phyloP scores from a whole-genome alignment of 139 green algal genomes.

The Volvox reticuliferus region DNA sequence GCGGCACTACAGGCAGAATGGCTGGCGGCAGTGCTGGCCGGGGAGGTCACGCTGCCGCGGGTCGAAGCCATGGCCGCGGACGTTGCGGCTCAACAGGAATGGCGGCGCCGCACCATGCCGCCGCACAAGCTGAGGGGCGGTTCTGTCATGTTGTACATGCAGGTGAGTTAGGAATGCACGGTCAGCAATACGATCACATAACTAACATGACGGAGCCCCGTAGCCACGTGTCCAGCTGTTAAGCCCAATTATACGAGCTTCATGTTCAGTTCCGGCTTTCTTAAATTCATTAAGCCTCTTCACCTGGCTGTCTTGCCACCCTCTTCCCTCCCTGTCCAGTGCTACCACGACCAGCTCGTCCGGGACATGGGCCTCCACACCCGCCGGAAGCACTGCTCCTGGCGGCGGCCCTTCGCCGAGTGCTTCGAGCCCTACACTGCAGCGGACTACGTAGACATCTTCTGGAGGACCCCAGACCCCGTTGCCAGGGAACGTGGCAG shows the following conservation, averaged over 20 bases:
- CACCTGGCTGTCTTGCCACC: not conserved
- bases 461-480: not conserved
- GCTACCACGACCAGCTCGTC: conserved; percentile 39
- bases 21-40: conserved; percentile 44
- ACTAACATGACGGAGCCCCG: too few relatives aligned
- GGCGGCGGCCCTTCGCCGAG: conserved; percentile 12
- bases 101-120: conserved; percentile 36
- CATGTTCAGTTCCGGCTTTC: too few relatives aligned
- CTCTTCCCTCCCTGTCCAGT: not conserved
- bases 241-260: too few relatives aligned
- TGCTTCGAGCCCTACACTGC: conserved; percentile 44
- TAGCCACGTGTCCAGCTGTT: too few relatives aligned
- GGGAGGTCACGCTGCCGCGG: conserved; percentile 22
- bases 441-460: conserved; percentile 15
- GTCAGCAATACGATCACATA: too few relatives aligned
- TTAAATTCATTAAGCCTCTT: too few relatives aligned
- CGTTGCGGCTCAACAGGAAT: conserved; percentile 29
- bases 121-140: conserved; percentile 48
- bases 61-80: conserved; percentile 11
- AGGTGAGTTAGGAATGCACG: not conserved
- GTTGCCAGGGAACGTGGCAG: too few relatives aligned
- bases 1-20: conserved; percentile 58
- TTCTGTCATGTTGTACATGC: conserved; percentile 46
- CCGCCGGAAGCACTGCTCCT: not conserved
- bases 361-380: conserved; percentile 23